These are phyloP conservation scores for Carex parvula DNA, from an alignment of 176 grass and related monocot genomes.

Conservation along the genomic window DNA sequence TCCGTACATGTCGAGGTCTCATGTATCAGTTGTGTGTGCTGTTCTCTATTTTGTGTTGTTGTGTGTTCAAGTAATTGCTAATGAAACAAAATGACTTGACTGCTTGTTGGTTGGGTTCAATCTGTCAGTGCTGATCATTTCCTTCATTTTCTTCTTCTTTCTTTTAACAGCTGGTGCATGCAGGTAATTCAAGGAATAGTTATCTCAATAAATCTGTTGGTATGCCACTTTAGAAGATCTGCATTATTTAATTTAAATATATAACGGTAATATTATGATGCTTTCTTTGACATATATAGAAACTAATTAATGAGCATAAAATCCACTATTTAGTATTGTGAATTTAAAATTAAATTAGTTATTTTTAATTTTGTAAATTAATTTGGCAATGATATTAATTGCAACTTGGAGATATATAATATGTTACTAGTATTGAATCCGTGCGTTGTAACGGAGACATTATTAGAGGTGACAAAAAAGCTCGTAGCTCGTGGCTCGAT, in stretches of 20 bases:
- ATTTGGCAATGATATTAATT: too few relatives aligned
- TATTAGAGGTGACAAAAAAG: too few relatives aligned
- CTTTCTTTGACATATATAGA: too few relatives aligned
- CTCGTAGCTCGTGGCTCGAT: too few relatives aligned
- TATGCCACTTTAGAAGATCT: background rate
- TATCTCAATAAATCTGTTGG: background rate
- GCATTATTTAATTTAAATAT: background rate
- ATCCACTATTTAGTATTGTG: too few relatives aligned
- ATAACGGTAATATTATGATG: too few relatives aligned
- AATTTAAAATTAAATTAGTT: too few relatives aligned
- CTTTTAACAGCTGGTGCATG: background rate
- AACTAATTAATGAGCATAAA: too few relatives aligned
- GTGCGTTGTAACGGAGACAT: too few relatives aligned
- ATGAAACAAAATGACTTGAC: background rate
- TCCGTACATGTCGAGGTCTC: background rate
- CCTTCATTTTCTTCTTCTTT: background rate
- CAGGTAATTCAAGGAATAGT: background rate
- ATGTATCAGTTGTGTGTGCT: conserved; percentile 3
- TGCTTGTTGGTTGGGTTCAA: background rate
- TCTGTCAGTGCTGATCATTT: background rate
- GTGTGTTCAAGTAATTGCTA: conserved; percentile 8
- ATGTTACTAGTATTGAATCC: too few relatives aligned
- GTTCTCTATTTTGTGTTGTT: conserved; percentile 16
- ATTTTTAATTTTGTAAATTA: too few relatives aligned
- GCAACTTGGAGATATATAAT: too few relatives aligned